Conservation (phyloP, 257 asterid species). For the Nicotiana paniculata region DNA sequence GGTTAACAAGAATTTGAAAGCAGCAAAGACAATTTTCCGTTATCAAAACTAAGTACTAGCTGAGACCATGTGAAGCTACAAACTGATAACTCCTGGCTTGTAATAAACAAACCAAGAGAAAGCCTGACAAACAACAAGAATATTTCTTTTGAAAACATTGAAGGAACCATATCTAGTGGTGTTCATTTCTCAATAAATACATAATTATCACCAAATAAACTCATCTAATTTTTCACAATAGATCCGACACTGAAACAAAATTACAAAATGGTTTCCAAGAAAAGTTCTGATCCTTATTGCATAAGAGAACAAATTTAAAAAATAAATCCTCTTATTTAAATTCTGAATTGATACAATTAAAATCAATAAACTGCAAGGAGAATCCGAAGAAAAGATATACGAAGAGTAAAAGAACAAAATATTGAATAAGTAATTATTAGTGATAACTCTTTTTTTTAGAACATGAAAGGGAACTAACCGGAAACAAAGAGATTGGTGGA, state of each 20-base stretch:
- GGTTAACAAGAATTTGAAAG: background rate
- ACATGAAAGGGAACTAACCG: conserved; percentile 22
- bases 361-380: background rate
- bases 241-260: no score
- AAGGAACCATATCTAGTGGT: background rate
- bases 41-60: background rate
- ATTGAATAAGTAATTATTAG: background rate
- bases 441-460: background rate
- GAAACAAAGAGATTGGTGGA: conserved; percentile 80
- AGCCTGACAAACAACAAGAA: background rate
- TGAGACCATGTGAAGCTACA: background rate
- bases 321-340: background rate
- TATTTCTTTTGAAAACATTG: background rate
- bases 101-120: background rate
- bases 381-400: background rate
- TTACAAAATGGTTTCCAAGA: background rate
- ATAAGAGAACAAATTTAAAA: background rate
- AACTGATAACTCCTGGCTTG: background rate
- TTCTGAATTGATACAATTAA: no score
- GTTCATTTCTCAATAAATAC: background rate
- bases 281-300: background rate
- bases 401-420: background rate
- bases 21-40: background rate
- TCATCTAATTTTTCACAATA: background rate
- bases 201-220: background rate